A percentile compares a stretch with the other conserved stretches of the same genome.
phyloP scores from a whole-genome alignment of 2,329 filamentous ascomycete species.

The Neonectria hederae region DNA sequence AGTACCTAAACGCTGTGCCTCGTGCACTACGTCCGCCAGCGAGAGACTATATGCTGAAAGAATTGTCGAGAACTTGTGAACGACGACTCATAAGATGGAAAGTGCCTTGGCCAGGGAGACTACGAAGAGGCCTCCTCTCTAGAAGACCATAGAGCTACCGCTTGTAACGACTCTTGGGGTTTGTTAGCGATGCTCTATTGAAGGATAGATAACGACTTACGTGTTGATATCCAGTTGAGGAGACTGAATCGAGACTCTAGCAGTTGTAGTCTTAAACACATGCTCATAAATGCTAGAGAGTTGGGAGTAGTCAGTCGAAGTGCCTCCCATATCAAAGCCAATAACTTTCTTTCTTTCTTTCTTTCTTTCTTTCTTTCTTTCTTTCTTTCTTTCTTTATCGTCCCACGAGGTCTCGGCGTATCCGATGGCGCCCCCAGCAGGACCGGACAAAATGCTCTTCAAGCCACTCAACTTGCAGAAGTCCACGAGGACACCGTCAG shows the following conservation, averaged over 20 bases:
- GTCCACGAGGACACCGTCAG: constrained; percentile 61
- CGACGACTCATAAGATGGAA: constrained; percentile 51
- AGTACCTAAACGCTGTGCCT: constrained; percentile 47
- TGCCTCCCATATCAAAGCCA: constrained; percentile 79
- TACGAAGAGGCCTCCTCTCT: constrained; percentile 76
- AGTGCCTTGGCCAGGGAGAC: constrained; percentile 58
- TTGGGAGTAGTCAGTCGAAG: constrained; percentile 77
- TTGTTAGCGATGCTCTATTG: not conserved
- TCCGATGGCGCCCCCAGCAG: constrained; percentile 81
- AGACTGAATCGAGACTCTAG: constrained; percentile 80
- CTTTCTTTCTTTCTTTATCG: constrained; percentile 69
- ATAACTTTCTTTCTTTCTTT: constrained; percentile 75
- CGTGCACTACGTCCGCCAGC: constrained; percentile 54
- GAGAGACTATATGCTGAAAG: constrained; percentile 56
- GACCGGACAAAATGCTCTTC: constrained; percentile 75
- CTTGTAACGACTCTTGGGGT: constrained; percentile 70
- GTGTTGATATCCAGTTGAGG: constrained; percentile 86
- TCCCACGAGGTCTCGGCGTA: constrained; percentile 80
- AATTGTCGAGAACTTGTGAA: constrained; percentile 55
- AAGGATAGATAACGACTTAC: not conserved
- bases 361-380: constrained; percentile 69
- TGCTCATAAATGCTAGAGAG: constrained; percentile 62
- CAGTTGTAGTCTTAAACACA: constrained; percentile 78
- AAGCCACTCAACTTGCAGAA: constrained; percentile 73
- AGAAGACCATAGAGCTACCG: constrained; percentile 76